Base-by-base conservation (phyloP, 441 rosid genomes). In the Adansonia madagascariensis region DNA sequence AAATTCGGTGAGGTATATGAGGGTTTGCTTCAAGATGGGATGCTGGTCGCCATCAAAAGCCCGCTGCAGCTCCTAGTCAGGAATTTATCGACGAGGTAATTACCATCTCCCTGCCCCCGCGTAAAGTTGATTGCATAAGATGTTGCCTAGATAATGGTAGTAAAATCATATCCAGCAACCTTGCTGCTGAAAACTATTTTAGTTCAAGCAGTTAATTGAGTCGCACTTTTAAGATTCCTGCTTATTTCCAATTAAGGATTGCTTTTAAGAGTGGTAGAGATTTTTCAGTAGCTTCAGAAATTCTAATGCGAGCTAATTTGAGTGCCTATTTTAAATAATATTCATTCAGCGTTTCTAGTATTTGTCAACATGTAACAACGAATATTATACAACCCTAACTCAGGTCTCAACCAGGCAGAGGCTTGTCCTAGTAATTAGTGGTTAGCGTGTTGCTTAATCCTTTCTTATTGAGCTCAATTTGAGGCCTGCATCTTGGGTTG, bases 1-100 rank as follows among this genome's bases (percentile, higher is more conserved):
- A 91, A 91, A 77, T 91, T 91, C 27, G 93, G 95, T 0, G 91
- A 86, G 78, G 95, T 87, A 11, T 91, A 88, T 71, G 88, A 88
- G 86, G 95, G 95, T 68, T 84, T 89, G 82, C 93, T 91, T 72
- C 91, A 91, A 80, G 87, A 91, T 46, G 98, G 99, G 74, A 84
- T 84, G 85, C 86, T 91, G 80, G 95, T 91, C 60, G 93, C 95
- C 8, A 86, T 91, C 46, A 91, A 91, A 82, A 91, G 85, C 84
- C 93, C 10, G 72, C 83, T 7, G 89, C 85, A 72, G 80, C 80
- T 43, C 91, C 91, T 70, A 89, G 78, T 24, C 92, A 81, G 75
- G 93, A 89, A 59, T 89, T 89, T 67, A 80, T 88, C 35, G 85
- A 87, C 22, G 95, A 89, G 93, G 93, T 91, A 78, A 61, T n/a